These are phyloP conservation scores for Neolentinus lepideus DNA, from an alignment of 1,284 basidiomycete species.

Conservation along the genomic window DNA sequence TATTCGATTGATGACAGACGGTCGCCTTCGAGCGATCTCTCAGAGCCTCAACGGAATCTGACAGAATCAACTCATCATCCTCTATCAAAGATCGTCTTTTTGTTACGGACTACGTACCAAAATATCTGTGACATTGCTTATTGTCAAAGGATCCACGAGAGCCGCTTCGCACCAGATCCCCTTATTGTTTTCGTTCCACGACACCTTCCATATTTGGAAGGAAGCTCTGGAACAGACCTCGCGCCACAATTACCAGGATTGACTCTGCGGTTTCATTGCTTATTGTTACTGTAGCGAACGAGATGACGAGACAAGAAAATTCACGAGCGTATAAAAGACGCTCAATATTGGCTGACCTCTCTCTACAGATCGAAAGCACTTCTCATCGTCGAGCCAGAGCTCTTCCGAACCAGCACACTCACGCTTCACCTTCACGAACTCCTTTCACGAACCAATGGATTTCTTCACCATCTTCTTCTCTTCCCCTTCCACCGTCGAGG, in stretches of 20 bases:
- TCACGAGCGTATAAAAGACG: not conserved
- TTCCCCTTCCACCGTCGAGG: not conserved
- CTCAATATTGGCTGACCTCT: not conserved
- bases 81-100: not conserved
- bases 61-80: not conserved
- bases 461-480: not conserved
- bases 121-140: not conserved
- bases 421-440: not conserved
- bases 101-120: not conserved
- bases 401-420: not conserved
- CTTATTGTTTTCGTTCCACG: not conserved
- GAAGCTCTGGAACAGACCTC: not conserved
- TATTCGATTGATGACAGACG: not conserved
- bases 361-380: not conserved
- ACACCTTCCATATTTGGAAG: not conserved
- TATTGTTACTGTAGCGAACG: not conserved
- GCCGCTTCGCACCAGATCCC: not conserved
- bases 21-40: not conserved
- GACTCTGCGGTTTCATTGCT: not conserved
- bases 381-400: not conserved
- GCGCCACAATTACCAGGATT: not conserved
- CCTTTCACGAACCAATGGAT: not conserved
- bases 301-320: not conserved
- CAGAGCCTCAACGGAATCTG: not conserved
- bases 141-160: not conserved